These are phyloP conservation scores for Forsythia suspensa DNA, from an alignment of 257 asterid genomes.

Conservation along the genomic window DNA sequence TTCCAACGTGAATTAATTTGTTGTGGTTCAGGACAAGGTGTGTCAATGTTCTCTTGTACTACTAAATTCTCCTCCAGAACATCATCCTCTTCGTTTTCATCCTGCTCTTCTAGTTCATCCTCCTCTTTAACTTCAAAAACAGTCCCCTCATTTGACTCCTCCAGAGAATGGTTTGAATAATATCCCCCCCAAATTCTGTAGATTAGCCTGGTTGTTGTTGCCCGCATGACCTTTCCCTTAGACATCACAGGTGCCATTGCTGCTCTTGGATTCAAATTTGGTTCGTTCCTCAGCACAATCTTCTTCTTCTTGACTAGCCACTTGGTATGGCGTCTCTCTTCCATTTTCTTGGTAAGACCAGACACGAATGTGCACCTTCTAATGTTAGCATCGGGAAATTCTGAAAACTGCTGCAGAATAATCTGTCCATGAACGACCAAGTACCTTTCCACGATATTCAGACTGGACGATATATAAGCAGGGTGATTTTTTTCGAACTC, in stretches of 20 bases:
- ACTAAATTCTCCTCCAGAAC: slow-evolving; percentile 46
- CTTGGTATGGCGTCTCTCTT: slow-evolving; percentile 84
- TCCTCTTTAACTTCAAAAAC: slow-evolving; percentile 57
- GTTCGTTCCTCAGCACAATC: slow-evolving; percentile 46
- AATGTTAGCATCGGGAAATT: slow-evolving; percentile 73
- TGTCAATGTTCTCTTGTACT: slow-evolving; percentile 35
- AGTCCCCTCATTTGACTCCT: slow-evolving; percentile 45
- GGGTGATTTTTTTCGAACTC: slow-evolving; percentile 55
- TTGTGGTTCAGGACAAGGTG: slow-evolving; percentile 30
- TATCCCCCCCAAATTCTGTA: slow-evolving; percentile 88
- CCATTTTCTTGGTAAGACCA: slow-evolving; percentile 82
- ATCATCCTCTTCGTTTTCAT: slow-evolving; percentile 75
- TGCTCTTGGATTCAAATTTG: slow-evolving; percentile 81
- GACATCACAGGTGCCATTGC: slow-evolving; percentile 70
- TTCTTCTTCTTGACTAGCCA: slow-evolving; percentile 92
- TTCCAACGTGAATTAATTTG: slow-evolving; percentile 42
- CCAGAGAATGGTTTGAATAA: slow-evolving; percentile 77
- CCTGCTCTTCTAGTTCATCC: slow-evolving; percentile 62
- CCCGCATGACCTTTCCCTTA: slow-evolving; percentile 88
- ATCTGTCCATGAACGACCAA: slow-evolving; percentile 91
- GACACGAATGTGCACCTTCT: slow-evolving; percentile 65
- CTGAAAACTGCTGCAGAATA: slow-evolving; percentile 85
- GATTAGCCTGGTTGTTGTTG: slow-evolving; percentile 83
- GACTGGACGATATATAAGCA: slow-evolving; percentile 72
- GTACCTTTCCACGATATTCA: slow-evolving; percentile 68